Percentiles rank a stretch among this genome's conserved stretches.
These are phyloP conservation scores for Xerocomus nothofagi DNA, from an alignment of 1,284 basidiomycete species.

Conservation along the genomic window DNA sequence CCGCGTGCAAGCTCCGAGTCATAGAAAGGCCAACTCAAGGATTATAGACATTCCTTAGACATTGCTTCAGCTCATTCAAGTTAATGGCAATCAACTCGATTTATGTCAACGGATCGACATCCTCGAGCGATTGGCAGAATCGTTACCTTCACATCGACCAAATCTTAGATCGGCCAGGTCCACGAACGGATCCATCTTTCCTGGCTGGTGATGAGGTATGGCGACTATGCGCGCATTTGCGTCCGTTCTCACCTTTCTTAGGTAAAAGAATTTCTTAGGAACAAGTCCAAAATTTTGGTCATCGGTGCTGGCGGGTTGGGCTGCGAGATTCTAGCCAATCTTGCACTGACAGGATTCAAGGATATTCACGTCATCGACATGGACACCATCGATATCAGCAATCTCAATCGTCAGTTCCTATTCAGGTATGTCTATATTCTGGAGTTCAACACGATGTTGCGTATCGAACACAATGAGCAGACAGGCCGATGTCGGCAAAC, in stretches of 20 bases:
- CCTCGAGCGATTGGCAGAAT: conserved; percentile 62
- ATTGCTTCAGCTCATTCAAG: conserved; percentile 9
- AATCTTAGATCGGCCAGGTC: conserved; percentile 77
- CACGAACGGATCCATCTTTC: conserved; percentile 76
- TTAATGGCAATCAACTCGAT: conserved; percentile 35
- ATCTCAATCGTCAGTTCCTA: conserved; percentile 97
- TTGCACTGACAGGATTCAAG: conserved; percentile 92
- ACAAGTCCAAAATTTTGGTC: conserved; percentile 89
- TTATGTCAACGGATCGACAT: conserved; percentile 31
- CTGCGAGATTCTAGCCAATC: conserved; percentile 93
- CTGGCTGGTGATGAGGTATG: conserved; percentile 70
- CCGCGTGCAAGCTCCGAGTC: too few species aligned
- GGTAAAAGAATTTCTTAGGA: conserved; percentile 87
- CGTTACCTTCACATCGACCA: conserved; percentile 81
- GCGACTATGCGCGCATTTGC: conserved; percentile 12
- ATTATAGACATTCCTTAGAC: conserved; percentile 18
- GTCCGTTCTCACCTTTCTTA: conserved; percentile 34
- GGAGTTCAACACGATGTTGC: background rate
- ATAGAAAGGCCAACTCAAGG: background rate
- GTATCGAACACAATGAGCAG: conserved; percentile 41
- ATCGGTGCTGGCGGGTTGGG: conserved; percentile 96
- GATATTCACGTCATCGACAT: conserved; percentile 99
- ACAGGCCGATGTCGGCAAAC: conserved; percentile 87
- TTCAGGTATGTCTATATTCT: conserved; percentile 72
- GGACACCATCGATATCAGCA: conserved; percentile 99